Percentiles rank a stretch among this genome's conserved stretches.
phyloP scores from a whole-genome alignment of 768 basidiomycete genomes.

The Suillus placidus region DNA sequence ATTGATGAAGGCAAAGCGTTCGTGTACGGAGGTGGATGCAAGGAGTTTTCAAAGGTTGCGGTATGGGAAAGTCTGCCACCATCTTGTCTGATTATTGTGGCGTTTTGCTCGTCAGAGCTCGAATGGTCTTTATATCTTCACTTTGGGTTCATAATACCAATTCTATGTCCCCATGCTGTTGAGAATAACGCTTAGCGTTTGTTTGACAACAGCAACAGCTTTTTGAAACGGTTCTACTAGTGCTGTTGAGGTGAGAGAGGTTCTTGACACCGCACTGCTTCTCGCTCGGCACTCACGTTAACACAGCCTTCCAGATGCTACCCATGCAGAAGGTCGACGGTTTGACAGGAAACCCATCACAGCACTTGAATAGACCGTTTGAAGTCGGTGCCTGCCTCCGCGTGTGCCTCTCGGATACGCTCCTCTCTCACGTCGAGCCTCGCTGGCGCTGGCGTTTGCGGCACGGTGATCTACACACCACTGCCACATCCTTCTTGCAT shows the following conservation, averaged over 20 bases:
- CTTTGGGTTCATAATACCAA: background rate
- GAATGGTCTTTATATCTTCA: background rate
- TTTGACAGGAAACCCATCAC: background rate
- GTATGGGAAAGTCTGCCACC: background rate
- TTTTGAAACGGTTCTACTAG: background rate
- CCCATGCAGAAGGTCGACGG: background rate
- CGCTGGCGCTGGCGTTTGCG: background rate
- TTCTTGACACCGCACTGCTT: background rate
- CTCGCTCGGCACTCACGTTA: background rate
- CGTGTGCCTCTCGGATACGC: background rate
- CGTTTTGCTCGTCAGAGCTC: background rate
- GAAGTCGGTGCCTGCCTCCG: background rate
- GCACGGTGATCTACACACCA: background rate
- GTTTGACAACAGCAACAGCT: background rate
- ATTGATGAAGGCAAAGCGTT: background rate
- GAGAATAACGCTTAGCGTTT: background rate
- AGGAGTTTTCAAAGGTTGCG: conserved; percentile 3
- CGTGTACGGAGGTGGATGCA: background rate
- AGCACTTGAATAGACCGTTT: background rate
- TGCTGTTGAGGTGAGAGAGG: background rate
- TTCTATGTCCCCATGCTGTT: background rate
- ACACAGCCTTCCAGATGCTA: background rate
- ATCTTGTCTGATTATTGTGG: background rate
- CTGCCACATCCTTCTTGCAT: background rate
- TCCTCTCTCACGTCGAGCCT: background rate